These are phyloP conservation scores for Phyllosticta ampelicida DNA, from an alignment of 2,329 filamentous ascomycete genomes.

Conservation along the genomic window DNA sequence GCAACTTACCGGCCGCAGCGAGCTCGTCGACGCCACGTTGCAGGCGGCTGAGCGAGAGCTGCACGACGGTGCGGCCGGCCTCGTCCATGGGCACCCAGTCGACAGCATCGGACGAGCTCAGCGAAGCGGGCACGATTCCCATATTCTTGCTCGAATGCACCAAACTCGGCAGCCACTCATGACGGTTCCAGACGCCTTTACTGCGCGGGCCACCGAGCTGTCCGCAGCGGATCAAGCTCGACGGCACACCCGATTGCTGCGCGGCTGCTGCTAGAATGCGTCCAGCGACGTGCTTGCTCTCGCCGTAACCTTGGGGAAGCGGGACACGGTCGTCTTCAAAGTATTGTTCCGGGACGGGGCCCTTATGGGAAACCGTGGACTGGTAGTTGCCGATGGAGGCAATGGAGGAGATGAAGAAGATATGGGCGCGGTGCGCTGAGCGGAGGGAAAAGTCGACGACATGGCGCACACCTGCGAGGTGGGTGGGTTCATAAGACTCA, in stretches of 20 bases:
- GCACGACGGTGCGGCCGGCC: not conserved
- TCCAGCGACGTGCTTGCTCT: constrained; percentile 27
- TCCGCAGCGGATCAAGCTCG: constrained; percentile 18
- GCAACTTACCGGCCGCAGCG: not conserved
- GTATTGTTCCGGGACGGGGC: constrained; percentile 22
- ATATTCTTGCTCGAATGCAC: constrained; percentile 16
- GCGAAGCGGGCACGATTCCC: constrained; percentile 13
- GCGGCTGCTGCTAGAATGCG: constrained; percentile 23
- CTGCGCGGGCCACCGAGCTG: constrained; percentile 21
- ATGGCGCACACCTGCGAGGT: constrained; percentile 22
- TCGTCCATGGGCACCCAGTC: constrained; percentile 19
- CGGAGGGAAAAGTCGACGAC: constrained; percentile 26
- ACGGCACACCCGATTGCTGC: constrained; percentile 15
- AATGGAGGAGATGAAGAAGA: constrained; percentile 31
- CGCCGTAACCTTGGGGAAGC: constrained; percentile 27
- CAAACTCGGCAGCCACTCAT: constrained; percentile 20
- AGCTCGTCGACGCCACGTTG: not conserved
- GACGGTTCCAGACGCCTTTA: constrained; percentile 17
- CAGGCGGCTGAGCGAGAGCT: not conserved
- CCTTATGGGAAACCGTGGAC: not conserved
- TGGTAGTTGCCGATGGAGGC: constrained; percentile 23
- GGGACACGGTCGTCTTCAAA: constrained; percentile 18
- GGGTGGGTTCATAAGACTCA: constrained; percentile 19
- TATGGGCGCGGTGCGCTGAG: constrained; percentile 12
- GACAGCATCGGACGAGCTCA: constrained; percentile 15